These are phyloP conservation scores for Pisolithus orientalis DNA, from an alignment of 768 basidiomycete species.

Conservation along the genomic window DNA sequence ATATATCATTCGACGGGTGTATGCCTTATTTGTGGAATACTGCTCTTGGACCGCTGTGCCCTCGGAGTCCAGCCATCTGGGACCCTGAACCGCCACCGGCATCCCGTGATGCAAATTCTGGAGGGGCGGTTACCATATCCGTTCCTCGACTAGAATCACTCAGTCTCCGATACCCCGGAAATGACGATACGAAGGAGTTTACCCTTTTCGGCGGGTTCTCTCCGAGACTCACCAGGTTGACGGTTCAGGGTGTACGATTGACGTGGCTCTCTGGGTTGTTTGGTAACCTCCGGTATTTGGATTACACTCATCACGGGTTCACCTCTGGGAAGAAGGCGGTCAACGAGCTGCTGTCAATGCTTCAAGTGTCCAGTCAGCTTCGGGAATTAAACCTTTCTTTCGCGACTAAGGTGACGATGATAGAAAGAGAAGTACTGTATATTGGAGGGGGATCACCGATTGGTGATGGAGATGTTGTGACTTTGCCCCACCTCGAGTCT, in stretches of 20 bases:
- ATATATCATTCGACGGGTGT: slow-evolving; percentile 48
- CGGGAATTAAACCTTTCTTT: slow-evolving; percentile 53
- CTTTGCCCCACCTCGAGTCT: slow-evolving; percentile 40
- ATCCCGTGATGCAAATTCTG: slow-evolving; percentile 2
- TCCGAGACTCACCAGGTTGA: slow-evolving; percentile 48
- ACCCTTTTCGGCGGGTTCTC: slow-evolving; percentile 56
- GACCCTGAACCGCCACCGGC: slow-evolving; percentile 11
- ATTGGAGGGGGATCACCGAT: slow-evolving; percentile 14
- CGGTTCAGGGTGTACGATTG: slow-evolving; percentile 59
- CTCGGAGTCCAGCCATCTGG: slow-evolving; percentile 21
- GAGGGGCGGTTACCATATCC: slow-evolving; percentile 18
- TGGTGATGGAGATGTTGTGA: slow-evolving; percentile 27
- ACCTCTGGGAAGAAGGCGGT: slow-evolving; percentile 50
- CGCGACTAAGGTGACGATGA: slow-evolving; percentile 29
- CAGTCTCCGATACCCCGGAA: slow-evolving; percentile 51
- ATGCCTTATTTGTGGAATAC: slow-evolving; percentile 66
- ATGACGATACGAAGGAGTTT: slow-evolving; percentile 67
- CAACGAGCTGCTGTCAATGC: slow-evolving; percentile 51
- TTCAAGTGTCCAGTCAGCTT: slow-evolving; percentile 47
- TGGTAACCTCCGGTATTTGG: slow-evolving; percentile 52
- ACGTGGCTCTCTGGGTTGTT: slow-evolving; percentile 60
- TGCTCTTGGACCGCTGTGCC: slow-evolving; percentile 50
- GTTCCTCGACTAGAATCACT: slow-evolving; percentile 48
- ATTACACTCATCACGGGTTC: slow-evolving; percentile 71
- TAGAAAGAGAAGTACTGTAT: slow-evolving; percentile 10